phyloP scores from a whole-genome alignment of 495 filamentous ascomycete genomes.

The Neurospora sp. region DNA sequence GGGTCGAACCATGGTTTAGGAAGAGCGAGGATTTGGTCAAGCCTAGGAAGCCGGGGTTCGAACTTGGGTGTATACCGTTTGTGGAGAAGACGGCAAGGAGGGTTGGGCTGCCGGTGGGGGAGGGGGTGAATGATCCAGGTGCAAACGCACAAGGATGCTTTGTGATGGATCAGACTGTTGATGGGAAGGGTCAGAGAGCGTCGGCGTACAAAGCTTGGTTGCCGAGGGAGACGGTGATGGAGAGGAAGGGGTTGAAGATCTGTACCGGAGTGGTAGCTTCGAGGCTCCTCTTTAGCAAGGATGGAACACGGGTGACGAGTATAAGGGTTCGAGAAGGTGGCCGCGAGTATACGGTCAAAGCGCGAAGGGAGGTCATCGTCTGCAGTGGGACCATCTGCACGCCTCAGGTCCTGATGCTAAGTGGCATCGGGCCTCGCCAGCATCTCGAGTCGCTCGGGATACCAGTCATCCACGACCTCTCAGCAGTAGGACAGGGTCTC shows the following conservation, averaged over 20 bases:
- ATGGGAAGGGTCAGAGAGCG: conserved; percentile 7
- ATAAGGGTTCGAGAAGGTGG: conserved; percentile 5
- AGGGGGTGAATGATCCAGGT: conserved; percentile 9
- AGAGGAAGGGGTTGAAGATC: conserved; percentile 9
- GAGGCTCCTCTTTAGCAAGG: conserved; percentile 7
- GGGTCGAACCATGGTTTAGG: conserved; percentile 20
- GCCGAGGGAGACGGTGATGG: not conserved
- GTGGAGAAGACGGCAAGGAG: conserved; percentile 5
- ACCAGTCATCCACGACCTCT: conserved; percentile 34
- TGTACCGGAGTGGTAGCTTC: conserved; percentile 17
- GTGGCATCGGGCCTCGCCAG: conserved; percentile 17
- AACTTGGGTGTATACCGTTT: conserved; percentile 4
- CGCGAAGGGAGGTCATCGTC: conserved; percentile 17
- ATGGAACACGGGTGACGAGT: conserved; percentile 2
- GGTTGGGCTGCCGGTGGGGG: conserved; percentile 8
- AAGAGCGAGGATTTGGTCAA: conserved; percentile 13
- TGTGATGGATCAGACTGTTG: conserved; percentile 14
- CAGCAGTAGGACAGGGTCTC: conserved; percentile 13
- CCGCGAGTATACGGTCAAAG: conserved; percentile 9
- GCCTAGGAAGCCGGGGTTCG: not conserved
- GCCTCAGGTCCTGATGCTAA: conserved; percentile 20
- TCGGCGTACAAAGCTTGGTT: conserved; percentile 16
- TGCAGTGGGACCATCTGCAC: conserved; percentile 12
- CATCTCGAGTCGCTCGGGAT: conserved; percentile 49
- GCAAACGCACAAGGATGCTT: conserved; percentile 14